These are phyloP conservation scores for Monocercomonoides exilis DNA, from an alignment of 78 protist genomes.

Conservation along the genomic window DNA sequence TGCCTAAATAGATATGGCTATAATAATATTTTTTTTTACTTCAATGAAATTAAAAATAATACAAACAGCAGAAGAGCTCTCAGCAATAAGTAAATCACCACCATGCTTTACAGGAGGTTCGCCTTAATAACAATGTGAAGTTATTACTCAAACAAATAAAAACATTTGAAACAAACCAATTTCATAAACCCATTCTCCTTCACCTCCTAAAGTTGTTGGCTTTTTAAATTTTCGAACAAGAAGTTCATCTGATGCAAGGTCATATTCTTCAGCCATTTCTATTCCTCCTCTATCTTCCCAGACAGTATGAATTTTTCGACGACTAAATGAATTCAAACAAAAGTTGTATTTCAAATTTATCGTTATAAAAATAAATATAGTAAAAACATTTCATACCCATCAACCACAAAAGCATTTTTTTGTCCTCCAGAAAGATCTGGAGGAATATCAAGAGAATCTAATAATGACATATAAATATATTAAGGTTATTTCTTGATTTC, in stretches of 20 bases:
- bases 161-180: not conserved
- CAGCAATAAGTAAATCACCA: not conserved
- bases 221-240: conserved; percentile 17
- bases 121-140: not conserved
- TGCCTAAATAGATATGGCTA: not conserved
- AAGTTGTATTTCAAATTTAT: no score
- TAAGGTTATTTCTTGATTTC: no score
- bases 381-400: not conserved
- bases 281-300: not conserved
- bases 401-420: not conserved
- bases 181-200: conserved; percentile 17
- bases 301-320: conserved; percentile 15
- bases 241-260: not conserved
- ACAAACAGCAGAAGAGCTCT: not conserved
- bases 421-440: not conserved
- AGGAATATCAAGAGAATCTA: not conserved
- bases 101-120: not conserved
- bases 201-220: not conserved
- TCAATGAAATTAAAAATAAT: not conserved
- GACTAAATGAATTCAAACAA: not conserved
- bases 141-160: not conserved
- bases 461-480: no score
- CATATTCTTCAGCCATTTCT: conserved; percentile 36
- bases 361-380: not conserved
- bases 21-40: not conserved